phyloP scores from a whole-genome alignment of 306 rosid genomes.

The Vicia villosa region DNA sequence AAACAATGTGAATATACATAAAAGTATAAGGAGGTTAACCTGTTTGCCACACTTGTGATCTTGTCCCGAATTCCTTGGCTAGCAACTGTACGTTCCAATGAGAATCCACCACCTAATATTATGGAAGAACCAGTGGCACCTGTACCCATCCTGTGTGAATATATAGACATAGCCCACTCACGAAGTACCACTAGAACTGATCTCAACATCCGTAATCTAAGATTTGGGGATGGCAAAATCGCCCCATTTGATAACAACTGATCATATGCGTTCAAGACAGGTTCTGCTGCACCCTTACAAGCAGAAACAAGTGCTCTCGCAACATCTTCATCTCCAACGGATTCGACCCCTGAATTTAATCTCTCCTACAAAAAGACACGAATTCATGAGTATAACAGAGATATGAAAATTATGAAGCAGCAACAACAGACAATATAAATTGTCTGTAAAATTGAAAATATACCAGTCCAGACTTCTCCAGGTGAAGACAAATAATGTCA shows the following conservation, averaged over 20 bases:
- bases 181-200: constrained; percentile 87
- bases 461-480: constrained; percentile 96
- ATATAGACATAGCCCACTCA: constrained; percentile 87
- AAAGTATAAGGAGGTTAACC: constrained; percentile 52
- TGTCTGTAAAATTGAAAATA: constrained; percentile 12
- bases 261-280: constrained; percentile 84
- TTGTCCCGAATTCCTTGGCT: constrained; percentile 92
- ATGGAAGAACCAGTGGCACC: constrained; percentile 66
- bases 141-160: constrained; percentile 77
- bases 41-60: constrained; percentile 89
- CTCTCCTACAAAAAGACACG: constrained; percentile 67
- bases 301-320: constrained; percentile 91
- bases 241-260: constrained; percentile 85
- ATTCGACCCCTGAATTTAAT: constrained; percentile 70
- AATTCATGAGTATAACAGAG: background rate
- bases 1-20: constrained; percentile 3
- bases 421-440: constrained; percentile 26
- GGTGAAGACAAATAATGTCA: constrained; percentile 86
- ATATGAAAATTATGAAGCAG: background rate
- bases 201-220: constrained; percentile 85
- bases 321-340: constrained; percentile 92
- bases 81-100: constrained; percentile 63
- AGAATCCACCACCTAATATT: constrained; percentile 73
- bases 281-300: constrained; percentile 96
- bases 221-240: constrained; percentile 82